phyloP scores from a whole-genome alignment of 768 basidiomycete species.

The Suillus paluster region DNA sequence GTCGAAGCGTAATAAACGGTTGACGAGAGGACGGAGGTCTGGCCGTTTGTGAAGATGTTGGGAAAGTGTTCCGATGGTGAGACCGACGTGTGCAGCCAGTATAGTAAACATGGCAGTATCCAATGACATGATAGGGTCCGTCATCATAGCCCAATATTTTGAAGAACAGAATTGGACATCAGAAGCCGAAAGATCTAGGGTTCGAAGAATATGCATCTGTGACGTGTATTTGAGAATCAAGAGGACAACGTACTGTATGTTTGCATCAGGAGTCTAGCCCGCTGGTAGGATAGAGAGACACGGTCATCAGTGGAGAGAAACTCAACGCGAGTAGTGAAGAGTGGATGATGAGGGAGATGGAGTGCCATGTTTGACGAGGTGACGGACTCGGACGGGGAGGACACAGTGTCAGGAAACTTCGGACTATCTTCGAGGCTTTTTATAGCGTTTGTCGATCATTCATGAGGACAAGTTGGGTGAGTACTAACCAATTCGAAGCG shows the following conservation, averaged over 20 bases:
- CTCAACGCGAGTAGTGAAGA: constrained; percentile 50
- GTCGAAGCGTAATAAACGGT: constrained; percentile 55
- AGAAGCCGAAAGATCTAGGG: constrained; percentile 39
- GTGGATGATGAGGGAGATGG: constrained; percentile 39
- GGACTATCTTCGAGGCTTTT: constrained; percentile 17
- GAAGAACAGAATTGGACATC: constrained; percentile 55
- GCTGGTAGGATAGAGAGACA: constrained; percentile 52
- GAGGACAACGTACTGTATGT: constrained; percentile 46
- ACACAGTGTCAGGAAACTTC: constrained; percentile 19
- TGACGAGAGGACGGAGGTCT: constrained; percentile 52
- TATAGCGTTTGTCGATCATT: constrained; percentile 24
- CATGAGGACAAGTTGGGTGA: constrained; percentile 9
- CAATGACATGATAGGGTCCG: constrained; percentile 53
- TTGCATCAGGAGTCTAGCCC: constrained; percentile 52
- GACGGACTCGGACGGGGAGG: constrained; percentile 16
- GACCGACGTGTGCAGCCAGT: constrained; percentile 53
- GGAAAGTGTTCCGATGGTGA: constrained; percentile 58
- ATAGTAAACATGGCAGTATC: constrained; percentile 61
- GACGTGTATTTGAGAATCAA: not conserved
- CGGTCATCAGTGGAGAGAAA: constrained; percentile 50
- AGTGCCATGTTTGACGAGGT: constrained; percentile 14
- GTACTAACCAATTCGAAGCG: constrained; percentile 20
- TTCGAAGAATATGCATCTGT: not conserved
- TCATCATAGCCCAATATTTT: constrained; percentile 57
- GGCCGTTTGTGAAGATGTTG: constrained; percentile 52